Conservation (phyloP, 768 basidiomycete genomes). For the Trametes gibbosa region DNA sequence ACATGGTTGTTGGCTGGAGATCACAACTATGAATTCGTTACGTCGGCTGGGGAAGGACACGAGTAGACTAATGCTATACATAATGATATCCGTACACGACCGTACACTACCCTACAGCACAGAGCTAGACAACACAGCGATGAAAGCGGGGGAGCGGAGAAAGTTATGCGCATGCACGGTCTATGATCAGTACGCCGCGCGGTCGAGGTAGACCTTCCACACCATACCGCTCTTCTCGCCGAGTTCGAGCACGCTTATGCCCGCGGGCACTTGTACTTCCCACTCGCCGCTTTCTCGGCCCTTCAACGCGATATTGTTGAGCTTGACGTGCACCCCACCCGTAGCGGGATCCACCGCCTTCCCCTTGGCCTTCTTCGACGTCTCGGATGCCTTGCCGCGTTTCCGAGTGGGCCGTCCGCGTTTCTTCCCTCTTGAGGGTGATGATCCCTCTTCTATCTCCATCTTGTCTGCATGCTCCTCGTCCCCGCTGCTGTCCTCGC, state of each 20-base stretch:
- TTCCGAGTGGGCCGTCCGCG: constrained; percentile 22
- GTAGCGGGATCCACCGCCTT: constrained; percentile 21
- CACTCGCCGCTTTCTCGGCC: constrained; percentile 54
- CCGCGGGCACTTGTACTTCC: constrained; percentile 58
- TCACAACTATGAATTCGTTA: no score
- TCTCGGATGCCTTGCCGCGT: constrained; percentile 11
- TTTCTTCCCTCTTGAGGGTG: constrained; percentile 9
- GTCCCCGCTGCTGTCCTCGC: constrained; percentile 41
- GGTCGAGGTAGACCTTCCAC: constrained; percentile 64
- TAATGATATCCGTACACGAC: constrained; percentile 16
- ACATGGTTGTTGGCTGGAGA: no score
- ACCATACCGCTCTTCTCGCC: constrained; percentile 67
- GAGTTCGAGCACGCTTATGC: constrained; percentile 65
- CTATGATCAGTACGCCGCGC: constrained; percentile 4
- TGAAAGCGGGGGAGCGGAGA: background rate
- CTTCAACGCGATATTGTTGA: constrained; percentile 52
- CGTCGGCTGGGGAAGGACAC: no score
- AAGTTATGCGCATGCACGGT: background rate
- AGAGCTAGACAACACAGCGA: background rate
- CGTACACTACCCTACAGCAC: constrained; percentile 4
- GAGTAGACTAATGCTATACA: constrained; percentile 11
- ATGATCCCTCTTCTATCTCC: constrained; percentile 23
- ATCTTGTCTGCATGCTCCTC: constrained; percentile 23
- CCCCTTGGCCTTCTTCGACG: constrained; percentile 19
- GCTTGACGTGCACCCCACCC: constrained; percentile 56